phyloP scores from a whole-genome alignment of 768 basidiomycete species.

The Mycena galericulata region DNA sequence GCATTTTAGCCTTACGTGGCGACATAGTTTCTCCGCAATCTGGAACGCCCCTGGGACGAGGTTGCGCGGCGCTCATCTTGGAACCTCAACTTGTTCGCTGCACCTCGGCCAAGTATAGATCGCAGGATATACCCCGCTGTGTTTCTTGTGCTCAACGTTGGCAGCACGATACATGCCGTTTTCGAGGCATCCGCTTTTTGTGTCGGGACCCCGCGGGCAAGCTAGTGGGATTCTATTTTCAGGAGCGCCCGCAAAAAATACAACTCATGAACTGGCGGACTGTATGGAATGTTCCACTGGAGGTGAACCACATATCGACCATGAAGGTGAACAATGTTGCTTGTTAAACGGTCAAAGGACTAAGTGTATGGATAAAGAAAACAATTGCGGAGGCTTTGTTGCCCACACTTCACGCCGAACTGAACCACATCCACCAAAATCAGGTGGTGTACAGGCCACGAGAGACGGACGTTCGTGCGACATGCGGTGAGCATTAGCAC shows the following conservation, averaged over 20 bases:
- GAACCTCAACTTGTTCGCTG: conserved; percentile 85
- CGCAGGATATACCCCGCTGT: conserved; percentile 81
- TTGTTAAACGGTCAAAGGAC: conserved; percentile 70
- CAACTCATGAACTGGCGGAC: conserved; percentile 76
- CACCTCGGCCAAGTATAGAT: conserved; percentile 84
- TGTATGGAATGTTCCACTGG: conserved; percentile 74
- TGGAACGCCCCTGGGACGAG: too few relatives aligned
- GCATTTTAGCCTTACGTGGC: too few relatives aligned
- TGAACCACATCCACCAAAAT: conserved; percentile 65
- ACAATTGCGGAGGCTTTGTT: conserved; percentile 78
- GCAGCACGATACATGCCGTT: conserved; percentile 90
- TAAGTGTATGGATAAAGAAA: conserved; percentile 57
- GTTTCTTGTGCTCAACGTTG: conserved; percentile 88
- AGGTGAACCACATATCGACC: conserved; percentile 60
- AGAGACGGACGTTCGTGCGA: conserved; percentile 88
- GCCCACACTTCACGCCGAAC: conserved; percentile 73
- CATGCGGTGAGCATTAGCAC: conserved; percentile 71
- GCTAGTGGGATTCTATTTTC: conserved; percentile 77
- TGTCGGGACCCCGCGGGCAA: conserved; percentile 69
- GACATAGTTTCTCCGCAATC: too few relatives aligned
- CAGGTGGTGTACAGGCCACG: conserved; percentile 78
- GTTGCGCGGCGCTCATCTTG: too few relatives aligned
- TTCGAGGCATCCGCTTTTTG: conserved; percentile 89
- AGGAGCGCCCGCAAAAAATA: conserved; percentile 71
- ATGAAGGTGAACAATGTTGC: conserved; percentile 65